A percentile compares a stretch with the other conserved stretches of the same genome.
phyloP scores from a whole-genome alignment of 2,329 filamentous ascomycete genomes.

The Dryadomyces quercivorus region DNA sequence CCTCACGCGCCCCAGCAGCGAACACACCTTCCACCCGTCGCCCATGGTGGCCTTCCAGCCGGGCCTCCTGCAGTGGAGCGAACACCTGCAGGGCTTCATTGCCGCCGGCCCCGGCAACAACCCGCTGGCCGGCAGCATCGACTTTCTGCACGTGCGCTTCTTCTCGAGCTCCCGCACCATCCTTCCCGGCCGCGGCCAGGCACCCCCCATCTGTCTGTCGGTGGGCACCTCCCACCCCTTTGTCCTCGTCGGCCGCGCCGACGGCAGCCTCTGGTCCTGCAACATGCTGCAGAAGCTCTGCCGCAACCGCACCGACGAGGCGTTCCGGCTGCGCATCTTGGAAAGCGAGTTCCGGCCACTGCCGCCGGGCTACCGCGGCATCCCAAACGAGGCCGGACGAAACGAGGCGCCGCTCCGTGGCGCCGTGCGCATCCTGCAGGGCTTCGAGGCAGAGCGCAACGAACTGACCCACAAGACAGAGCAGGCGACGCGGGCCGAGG shows the following conservation, averaged over 20 bases:
- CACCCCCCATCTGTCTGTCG: slow-evolving; percentile 34
- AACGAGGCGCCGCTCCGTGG: slow-evolving; percentile 17
- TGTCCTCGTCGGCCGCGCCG: slow-evolving; percentile 33
- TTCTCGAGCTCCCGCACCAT: slow-evolving; percentile 41
- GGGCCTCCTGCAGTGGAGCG: slow-evolving; percentile 40
- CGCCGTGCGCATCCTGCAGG: slow-evolving; percentile 36
- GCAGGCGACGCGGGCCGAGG: slow-evolving; percentile 12
- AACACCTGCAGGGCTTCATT: slow-evolving; percentile 43
- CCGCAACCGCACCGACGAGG: slow-evolving; percentile 24
- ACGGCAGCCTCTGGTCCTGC: slow-evolving; percentile 27
- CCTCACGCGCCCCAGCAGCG: slow-evolving; percentile 36
- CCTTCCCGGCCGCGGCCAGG: slow-evolving; percentile 26
- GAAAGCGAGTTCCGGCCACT: slow-evolving; percentile 40
- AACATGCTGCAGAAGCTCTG: slow-evolving; percentile 33
- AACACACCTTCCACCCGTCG: slow-evolving; percentile 40
- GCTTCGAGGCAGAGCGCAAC: slow-evolving; percentile 38
- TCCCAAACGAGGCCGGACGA: neutral
- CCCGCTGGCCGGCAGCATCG: slow-evolving; percentile 38
- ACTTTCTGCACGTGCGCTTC: slow-evolving; percentile 39
- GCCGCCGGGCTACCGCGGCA: slow-evolving; percentile 1
- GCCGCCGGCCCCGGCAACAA: slow-evolving; percentile 39
- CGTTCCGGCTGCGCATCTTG: slow-evolving; percentile 32
- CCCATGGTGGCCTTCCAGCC: slow-evolving; percentile 39
- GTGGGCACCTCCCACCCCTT: slow-evolving; percentile 40
- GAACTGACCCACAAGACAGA: slow-evolving; percentile 19